Percentiles rank a stretch among this genome's conserved stretches.
Conservation (phyloP, 495 filamentous ascomycete species). For the Aspergillus bertholletiae region DNA sequence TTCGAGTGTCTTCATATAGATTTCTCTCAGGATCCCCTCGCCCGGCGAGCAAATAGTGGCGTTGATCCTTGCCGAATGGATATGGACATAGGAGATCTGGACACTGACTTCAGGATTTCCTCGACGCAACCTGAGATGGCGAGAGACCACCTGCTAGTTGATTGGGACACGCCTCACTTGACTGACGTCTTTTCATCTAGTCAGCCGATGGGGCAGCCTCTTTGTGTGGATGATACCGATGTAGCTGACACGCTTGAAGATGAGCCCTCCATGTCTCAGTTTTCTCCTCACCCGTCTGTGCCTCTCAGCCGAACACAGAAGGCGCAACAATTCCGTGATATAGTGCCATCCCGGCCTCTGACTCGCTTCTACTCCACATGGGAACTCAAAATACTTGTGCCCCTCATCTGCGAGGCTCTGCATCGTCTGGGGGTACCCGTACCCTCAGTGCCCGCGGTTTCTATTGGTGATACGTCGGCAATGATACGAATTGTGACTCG, state of each 20-base stretch:
- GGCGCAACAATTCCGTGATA: conserved; percentile 83
- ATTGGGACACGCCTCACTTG: conserved; percentile 67
- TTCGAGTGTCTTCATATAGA: conserved; percentile 91
- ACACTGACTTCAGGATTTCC: conserved; percentile 47
- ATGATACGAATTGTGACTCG: conserved; percentile 69
- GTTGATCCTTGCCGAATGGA: conserved; percentile 49
- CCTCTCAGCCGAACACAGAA: conserved; percentile 81
- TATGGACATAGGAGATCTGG: conserved; percentile 46
- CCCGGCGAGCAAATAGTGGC: conserved; percentile 32
- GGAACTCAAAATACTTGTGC: conserved; percentile 71
- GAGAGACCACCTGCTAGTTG: conserved; percentile 63
- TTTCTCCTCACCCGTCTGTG: conserved; percentile 76
- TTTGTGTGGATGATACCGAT: conserved; percentile 26
- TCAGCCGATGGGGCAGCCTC: conserved; percentile 39
- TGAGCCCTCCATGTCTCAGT: conserved; percentile 90
- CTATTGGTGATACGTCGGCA: conserved; percentile 47
- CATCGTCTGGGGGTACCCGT: conserved; percentile 79
- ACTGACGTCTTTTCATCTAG: conserved; percentile 52
- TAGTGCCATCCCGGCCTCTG: conserved; percentile 74
- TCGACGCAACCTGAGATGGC: conserved; percentile 81
- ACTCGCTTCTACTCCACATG: conserved; percentile 89
- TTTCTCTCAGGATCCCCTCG: conserved; percentile 65
- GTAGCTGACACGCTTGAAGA: conserved; percentile 68
- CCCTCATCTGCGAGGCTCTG: conserved; percentile 74
- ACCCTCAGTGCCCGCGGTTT: conserved; percentile 42